Conservation (phyloP, 2,329 filamentous ascomycete genomes). For the Ceratocystis diversiconidia region DNA sequence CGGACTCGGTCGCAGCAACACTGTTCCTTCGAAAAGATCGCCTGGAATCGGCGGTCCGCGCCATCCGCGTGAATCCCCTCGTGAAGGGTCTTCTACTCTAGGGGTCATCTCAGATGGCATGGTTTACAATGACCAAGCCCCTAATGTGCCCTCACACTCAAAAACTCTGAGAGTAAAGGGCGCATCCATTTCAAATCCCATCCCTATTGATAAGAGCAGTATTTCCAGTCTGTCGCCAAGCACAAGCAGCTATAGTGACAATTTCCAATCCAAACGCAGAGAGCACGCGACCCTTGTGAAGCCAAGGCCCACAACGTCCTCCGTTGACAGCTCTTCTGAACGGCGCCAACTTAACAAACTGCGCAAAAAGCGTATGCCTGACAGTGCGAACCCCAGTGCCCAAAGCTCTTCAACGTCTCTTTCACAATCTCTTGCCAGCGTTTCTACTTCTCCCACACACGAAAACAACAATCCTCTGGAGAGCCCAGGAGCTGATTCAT, state of each 20-base stretch:
- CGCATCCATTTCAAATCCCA: constrained; percentile 20
- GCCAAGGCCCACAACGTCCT: constrained; percentile 51
- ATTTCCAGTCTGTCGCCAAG: constrained; percentile 23
- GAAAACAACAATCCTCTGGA: constrained; percentile 38
- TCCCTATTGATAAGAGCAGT: constrained; percentile 22
- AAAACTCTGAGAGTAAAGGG: constrained; percentile 10
- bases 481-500: constrained; percentile 11
- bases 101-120: constrained; percentile 15
- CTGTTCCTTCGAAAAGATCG: constrained; percentile 79
- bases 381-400: constrained; percentile 68
- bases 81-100: constrained; percentile 14
- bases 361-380: constrained; percentile 68
- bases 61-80: constrained; percentile 36
- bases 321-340: constrained; percentile 36
- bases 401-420: constrained; percentile 80
- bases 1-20: constrained; percentile 59
- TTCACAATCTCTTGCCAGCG: constrained; percentile 28
- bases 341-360: constrained; percentile 76
- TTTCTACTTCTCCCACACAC: constrained; percentile 36
- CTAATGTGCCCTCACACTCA: constrained; percentile 1
- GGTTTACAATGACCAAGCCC: neutral
- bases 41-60: constrained; percentile 53
- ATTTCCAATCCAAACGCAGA: constrained; percentile 36
- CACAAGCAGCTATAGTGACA: constrained; percentile 26
- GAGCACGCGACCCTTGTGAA: constrained; percentile 27